Evolutionary conservation across 1,139 yeast species (phyloP).

Genomic region (Wickerhamiella pararugosa): DNA sequence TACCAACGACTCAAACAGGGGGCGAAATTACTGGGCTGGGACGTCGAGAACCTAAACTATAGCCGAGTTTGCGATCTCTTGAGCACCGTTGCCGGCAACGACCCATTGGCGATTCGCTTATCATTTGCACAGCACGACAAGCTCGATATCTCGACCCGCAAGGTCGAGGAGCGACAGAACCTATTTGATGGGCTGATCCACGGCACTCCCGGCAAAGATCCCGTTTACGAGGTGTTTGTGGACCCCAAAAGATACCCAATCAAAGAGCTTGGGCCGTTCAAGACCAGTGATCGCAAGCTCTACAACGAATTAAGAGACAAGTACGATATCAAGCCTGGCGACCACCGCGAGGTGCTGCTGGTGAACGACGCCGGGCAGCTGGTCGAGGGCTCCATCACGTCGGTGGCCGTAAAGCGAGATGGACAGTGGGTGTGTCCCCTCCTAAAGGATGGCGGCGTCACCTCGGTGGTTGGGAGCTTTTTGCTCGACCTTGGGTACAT

Average conservation of each 20-base stretch:
- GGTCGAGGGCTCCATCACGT: slow-evolving; percentile 79
- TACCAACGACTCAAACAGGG: slow-evolving; percentile 41
- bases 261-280: slow-evolving; percentile 39
- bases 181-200: slow-evolving; percentile 32
- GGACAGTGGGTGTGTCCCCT: slow-evolving; percentile 65
- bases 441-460: slow-evolving; percentile 61
- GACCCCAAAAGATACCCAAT: slow-evolving; percentile 27
- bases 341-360: slow-evolving; percentile 51
- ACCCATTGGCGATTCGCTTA: slow-evolving; percentile 46
- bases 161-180: slow-evolving; percentile 27
- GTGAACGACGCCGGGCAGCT: slow-evolving; percentile 44
- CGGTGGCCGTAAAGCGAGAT: slow-evolving; percentile 47
- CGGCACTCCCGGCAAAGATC: slow-evolving; percentile 17
- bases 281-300: slow-evolving; percentile 58
- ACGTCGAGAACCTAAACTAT: slow-evolving; percentile 29
- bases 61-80: slow-evolving; percentile 33
- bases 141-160: slow-evolving; percentile 37
- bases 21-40: slow-evolving; percentile 39
- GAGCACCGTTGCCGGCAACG: slow-evolving; percentile 16
- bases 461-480: slow-evolving; percentile 67
- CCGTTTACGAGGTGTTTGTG: slow-evolving; percentile 44
- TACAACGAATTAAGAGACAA: slow-evolving; percentile 50
- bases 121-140: slow-evolving; percentile 36
- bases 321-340: slow-evolving; percentile 15
- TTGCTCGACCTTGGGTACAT: slow-evolving; percentile 41